Percentiles rank a stretch among this genome's conserved stretches.
These are phyloP conservation scores for Colletotrichum destructivum DNA, from an alignment of 2,329 filamentous ascomycete genomes.

Conservation along the genomic window DNA sequence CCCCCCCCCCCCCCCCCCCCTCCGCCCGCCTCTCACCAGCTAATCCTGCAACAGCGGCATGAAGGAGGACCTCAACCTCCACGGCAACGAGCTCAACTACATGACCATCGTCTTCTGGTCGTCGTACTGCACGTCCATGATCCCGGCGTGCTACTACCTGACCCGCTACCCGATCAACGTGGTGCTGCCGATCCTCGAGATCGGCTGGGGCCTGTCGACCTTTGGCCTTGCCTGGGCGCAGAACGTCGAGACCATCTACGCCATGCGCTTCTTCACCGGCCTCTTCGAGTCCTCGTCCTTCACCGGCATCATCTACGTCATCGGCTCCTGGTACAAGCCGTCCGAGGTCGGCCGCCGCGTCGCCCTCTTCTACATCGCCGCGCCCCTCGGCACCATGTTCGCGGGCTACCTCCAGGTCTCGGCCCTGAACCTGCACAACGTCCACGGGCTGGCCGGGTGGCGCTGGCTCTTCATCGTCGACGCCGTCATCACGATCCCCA, in stretches of 20 bases:
- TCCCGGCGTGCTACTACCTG: constrained; percentile 56
- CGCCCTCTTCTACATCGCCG: constrained; percentile 64
- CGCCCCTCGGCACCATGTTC: constrained; percentile 68
- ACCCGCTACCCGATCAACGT: constrained; percentile 55
- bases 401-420: constrained; percentile 70
- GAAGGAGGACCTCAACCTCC: constrained; percentile 52
- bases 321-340: constrained; percentile 60
- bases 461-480: constrained; percentile 73
- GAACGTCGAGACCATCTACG: constrained; percentile 54
- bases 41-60: constrained; percentile 51
- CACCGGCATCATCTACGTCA: constrained; percentile 50
- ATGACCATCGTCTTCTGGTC: constrained; percentile 52
- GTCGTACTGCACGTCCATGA: constrained; percentile 58
- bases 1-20: too few relatives aligned
- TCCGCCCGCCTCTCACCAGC: neutral
- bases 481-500: constrained; percentile 69
- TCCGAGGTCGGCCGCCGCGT: constrained; percentile 64
- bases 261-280: constrained; percentile 60
- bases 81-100: constrained; percentile 54
- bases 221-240: constrained; percentile 51
- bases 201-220: constrained; percentile 51
- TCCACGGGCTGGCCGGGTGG: constrained; percentile 65
- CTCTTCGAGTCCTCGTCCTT: constrained; percentile 56
- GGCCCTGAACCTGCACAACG: constrained; percentile 67
- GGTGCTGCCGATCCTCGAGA: constrained; percentile 49